Conservation (phyloP, 2,329 filamentous ascomycete species). For the Hypoxylon sp. region DNA sequence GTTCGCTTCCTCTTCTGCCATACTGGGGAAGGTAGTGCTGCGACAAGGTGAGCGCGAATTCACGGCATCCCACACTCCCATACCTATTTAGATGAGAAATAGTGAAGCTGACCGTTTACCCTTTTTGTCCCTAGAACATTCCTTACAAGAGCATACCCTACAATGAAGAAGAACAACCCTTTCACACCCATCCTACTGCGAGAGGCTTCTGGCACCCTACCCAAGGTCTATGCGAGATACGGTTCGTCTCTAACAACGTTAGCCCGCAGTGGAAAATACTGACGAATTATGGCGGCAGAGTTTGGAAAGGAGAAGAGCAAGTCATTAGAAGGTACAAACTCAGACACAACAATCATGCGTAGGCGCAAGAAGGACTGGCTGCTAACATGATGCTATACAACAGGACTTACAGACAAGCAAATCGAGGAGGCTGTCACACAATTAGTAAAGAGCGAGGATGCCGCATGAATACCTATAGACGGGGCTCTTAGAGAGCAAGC, state of each 20-base stretch:
- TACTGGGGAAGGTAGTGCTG: slow-evolving; percentile 89
- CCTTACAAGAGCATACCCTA: slow-evolving; percentile 90
- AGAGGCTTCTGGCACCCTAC: slow-evolving; percentile 87
- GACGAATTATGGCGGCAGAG: slow-evolving; percentile 56
- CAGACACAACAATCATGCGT: too few species aligned
- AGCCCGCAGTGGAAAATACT: slow-evolving; percentile 37
- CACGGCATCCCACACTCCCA: neutral
- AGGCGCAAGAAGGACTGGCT: neutral
- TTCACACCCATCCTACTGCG: slow-evolving; percentile 93
- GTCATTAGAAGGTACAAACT: slow-evolving; percentile 70
- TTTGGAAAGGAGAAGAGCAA: slow-evolving; percentile 71
- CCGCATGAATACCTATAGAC: slow-evolving; percentile 33
- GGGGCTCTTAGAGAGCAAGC: slow-evolving; percentile 1
- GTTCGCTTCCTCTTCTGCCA: slow-evolving; percentile 98
- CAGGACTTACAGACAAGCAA: slow-evolving; percentile 71
- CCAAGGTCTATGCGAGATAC: slow-evolving; percentile 92
- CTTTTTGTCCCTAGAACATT: slow-evolving; percentile 75
- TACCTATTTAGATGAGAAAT: neutral
- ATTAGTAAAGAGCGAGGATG: slow-evolving; percentile 63
- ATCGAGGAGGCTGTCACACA: slow-evolving; percentile 71
- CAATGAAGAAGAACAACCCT: slow-evolving; percentile 99
- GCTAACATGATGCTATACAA: slow-evolving; percentile 15
- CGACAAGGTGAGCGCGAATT: slow-evolving; percentile 77
- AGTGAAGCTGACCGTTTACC: slow-evolving; percentile 36
- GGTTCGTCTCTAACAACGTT: slow-evolving; percentile 68